phyloP scores from a whole-genome alignment of 1,139 yeast species.

The Candida mesenterica region DNA sequence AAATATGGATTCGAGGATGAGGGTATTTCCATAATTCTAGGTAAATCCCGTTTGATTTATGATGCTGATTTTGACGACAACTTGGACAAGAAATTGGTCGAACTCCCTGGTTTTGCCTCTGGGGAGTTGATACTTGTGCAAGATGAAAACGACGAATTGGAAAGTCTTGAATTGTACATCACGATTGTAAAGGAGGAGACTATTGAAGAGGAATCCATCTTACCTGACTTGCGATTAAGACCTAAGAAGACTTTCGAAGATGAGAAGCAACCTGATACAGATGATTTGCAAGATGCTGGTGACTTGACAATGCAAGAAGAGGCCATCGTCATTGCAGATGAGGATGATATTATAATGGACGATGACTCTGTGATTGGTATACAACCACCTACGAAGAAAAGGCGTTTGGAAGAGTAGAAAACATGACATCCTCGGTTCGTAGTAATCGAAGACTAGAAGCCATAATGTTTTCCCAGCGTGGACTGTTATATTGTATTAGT shows the following conservation, averaged over 20 bases:
- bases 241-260: constrained; percentile 10
- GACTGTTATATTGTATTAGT: no score
- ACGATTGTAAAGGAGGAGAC: constrained; percentile 19
- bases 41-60: constrained; percentile 62
- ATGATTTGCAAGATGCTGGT: constrained; percentile 2
- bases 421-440: background rate
- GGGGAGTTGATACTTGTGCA: constrained; percentile 68
- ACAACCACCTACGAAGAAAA: constrained; percentile 15
- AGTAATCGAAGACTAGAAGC: no score
- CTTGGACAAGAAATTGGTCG: constrained; percentile 43
- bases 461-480: no score
- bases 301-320: constrained; percentile 7
- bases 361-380: constrained; percentile 12
- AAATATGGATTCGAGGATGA: constrained; percentile 65
- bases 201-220: constrained; percentile 11
- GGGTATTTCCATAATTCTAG: constrained; percentile 60
- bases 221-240: constrained; percentile 28
- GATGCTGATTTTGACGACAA: constrained; percentile 92
- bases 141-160: constrained; percentile 73
- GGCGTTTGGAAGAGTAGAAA: constrained; percentile 8
- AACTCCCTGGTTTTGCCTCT: constrained; percentile 50
- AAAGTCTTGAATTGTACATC: constrained; percentile 68
- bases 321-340: constrained; percentile 11
- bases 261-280: constrained; percentile 4
- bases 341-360: constrained; percentile 10